These are phyloP conservation scores for Yueomyces sp. DNA, from an alignment of 805 yeast genomes.

Conservation along the genomic window DNA sequence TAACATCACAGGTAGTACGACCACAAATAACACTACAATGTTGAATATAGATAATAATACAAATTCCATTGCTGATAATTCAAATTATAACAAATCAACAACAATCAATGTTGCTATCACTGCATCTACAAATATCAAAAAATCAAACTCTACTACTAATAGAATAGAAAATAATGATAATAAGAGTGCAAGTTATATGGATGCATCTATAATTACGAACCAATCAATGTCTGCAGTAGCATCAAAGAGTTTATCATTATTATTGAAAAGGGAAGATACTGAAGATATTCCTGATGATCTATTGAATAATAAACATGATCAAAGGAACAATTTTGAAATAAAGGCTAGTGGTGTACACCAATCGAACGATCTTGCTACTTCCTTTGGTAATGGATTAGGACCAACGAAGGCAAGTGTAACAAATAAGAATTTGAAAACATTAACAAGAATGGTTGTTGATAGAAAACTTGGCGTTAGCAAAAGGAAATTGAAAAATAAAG, in stretches of 20 bases:
- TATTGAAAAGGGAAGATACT: conserved; percentile 17
- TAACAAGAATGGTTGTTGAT: conserved; percentile 21
- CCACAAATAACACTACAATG: neutral
- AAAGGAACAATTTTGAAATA: conserved; percentile 16
- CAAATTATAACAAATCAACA: neutral
- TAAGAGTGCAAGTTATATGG: neutral
- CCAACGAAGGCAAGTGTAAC: conserved; percentile 23
- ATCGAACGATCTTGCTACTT: conserved; percentile 25
- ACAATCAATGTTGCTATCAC: no score
- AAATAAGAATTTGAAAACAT: conserved; percentile 18
- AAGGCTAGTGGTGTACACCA: conserved; percentile 26
- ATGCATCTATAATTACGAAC: neutral
- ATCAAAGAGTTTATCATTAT: neutral
- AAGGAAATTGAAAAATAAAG: neutral
- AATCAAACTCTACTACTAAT: neutral
- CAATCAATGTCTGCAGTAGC: neutral
- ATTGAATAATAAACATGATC: conserved; percentile 7
- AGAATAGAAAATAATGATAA: no score
- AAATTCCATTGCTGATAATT: neutral
- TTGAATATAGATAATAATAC: no score
- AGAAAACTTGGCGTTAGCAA: conserved; percentile 20
- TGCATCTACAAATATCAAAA: neutral
- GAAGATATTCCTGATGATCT: conserved; percentile 22
- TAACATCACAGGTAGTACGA: neutral
- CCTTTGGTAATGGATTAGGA: conserved; percentile 23